These are phyloP conservation scores for Senecio squalidus DNA, from an alignment of 140 eudicot genomes.

Conservation along the genomic window DNA sequence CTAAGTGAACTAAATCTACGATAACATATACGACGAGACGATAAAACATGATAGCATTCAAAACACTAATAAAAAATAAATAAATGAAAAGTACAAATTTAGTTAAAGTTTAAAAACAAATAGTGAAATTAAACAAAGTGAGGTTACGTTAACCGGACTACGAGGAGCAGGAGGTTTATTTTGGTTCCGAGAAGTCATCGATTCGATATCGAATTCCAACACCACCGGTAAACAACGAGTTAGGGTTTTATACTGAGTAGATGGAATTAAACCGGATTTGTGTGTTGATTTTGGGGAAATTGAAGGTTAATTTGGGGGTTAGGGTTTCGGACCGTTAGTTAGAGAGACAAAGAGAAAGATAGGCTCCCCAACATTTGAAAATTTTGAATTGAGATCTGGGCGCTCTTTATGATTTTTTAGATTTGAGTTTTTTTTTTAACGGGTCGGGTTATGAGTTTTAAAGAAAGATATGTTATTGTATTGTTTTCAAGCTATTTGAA, in stretches of 20 bases:
- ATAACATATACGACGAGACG: no score
- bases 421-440: no score
- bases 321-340: conserved; percentile 22
- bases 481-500: no score
- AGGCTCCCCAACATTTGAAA: conserved; percentile 20
- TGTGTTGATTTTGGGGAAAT: conserved; percentile 20
- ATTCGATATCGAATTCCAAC: conserved; percentile 1
- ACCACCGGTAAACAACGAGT: no score
- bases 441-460: no score
- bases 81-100: no score
- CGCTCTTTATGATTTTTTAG: conserved; percentile 34
- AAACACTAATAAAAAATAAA: no score
- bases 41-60: no score
- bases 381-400: conserved; percentile 30
- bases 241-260: not conserved
- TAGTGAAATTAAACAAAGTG: not conserved
- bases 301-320: conserved; percentile 26
- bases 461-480: no score
- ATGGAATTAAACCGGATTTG: conserved; percentile 5
- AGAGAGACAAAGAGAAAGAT: conserved; percentile 1
- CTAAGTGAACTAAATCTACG: no score
- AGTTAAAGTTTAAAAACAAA: no score
- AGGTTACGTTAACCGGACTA: conserved; percentile 11
- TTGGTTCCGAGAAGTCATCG: conserved; percentile 30
- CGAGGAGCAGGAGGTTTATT: conserved; percentile 26